Evolutionary conservation across 768 basidiomycete genomes (phyloP), one percentile per base, ranked within the genome.

Genomic region (Hypsizygus marmoreus): DNA sequence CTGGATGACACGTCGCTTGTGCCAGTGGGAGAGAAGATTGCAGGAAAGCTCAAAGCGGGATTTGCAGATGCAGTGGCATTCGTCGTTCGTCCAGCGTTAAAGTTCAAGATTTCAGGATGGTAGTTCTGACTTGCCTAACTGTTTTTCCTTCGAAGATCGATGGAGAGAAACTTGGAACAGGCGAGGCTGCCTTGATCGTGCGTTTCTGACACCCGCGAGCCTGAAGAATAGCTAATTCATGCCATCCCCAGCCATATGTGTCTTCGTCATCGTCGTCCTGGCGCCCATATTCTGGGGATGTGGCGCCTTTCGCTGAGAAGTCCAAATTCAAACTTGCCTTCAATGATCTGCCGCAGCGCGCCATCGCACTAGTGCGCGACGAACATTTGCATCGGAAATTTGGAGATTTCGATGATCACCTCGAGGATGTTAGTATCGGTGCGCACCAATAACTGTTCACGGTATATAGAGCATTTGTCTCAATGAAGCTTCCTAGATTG

Each of bases 371-470:
- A 1, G 80, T 86, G 12, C 71, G 68, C 29, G 74, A 81, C 33
- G 59, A 68, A 31, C 69, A 67, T n/a, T 62, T 73, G 41, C 82
- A 86, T 45, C 66, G 73, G 46, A 69, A 74, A 36, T 82, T 91
- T 46, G 84, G 82, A 4, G 89, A 91, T 61, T 91, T 91, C 50
- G 89, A 91, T 47, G 89, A 91, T 54, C 86, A 91, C 65, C 63
- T 91, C 35, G 89, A 89, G 64, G 82, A 89, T 62, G 82, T 83
- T 37, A 77, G 70, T 4, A 76, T 81, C 46, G 77, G 78, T 75
- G 30, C 40, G 69, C n/a, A n/a, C n/a, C n/a, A n/a, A 30, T 35
- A 37, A 24, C 1, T 2, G 8, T 53, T 14, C 5, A 28, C 50
- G 58, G 51, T 43, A 55, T 58, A 24, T 55, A 16, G 54, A 47